Evolutionary conservation across 371 early-diverging fungal genomes (phyloP), one percentile per base, ranked within the genome.

Genomic region (Mucor saturninus): DNA sequence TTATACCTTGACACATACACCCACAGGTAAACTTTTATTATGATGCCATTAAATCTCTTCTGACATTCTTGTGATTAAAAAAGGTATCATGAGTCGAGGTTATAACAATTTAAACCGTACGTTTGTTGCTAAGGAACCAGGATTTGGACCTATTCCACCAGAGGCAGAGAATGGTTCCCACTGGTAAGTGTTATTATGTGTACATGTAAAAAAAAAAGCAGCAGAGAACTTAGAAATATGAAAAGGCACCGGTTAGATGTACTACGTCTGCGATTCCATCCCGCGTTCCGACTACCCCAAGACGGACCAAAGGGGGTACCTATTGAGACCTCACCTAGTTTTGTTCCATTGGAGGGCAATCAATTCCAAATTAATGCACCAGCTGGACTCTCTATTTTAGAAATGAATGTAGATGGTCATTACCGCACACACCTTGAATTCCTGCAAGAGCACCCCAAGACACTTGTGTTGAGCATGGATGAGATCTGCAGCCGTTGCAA

Each of bases 101-200:
- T 90, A 76, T 67, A 84, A 88, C 51, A 81, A 90, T 54, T 85
- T 75, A 61, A 88, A 89, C 68, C 82, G 88, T 31, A 81, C 87
- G 6, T 90, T 90, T 49, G 78, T 85, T 63, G 81, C 79, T 5
- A 76, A 79, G 40, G 83, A 85, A 37, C 87, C 87, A 13, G 75
- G 80, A 21, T 63, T 56, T 32, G 71, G 66, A 0, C 83, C 86
- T 1, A 76, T 89, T 37, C 67, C 73, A 11, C 79, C 81, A 6
- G 62, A 68, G 10, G 77, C 79, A 28, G 90, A 89, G 58, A 72
- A 68, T 9, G 90, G 88, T 7, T 74, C 90, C 6, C 86, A 89
- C 51, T 90, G 86, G 86, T 66, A 66, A 55, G 21, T 21, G 0
- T 21, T 21, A 21, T 21, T 21, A 21, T 21, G 21, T 1, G 21